Percentiles rank a stretch among this genome's conserved stretches.
These are phyloP conservation scores for Penicillium paxilli DNA, from an alignment of 495 filamentous ascomycete genomes.

Conservation along the genomic window DNA sequence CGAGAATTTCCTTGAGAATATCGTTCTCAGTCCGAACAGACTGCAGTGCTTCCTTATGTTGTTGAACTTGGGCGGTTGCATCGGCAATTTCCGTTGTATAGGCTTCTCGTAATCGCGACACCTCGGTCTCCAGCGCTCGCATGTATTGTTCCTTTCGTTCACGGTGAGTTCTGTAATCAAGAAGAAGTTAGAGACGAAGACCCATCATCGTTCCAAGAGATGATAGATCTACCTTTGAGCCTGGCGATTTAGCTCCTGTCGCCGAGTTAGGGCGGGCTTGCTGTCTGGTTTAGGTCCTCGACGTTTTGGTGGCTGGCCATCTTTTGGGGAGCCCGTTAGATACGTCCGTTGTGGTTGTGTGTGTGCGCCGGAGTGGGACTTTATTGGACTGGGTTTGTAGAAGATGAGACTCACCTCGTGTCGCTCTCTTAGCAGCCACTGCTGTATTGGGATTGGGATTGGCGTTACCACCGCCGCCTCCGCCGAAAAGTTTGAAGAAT, in stretches of 20 bases:
- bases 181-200: too few relatives aligned
- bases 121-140: conserved; percentile 87
- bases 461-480: conserved; percentile 9
- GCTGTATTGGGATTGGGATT: not conserved
- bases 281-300: conserved; percentile 95
- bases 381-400: not conserved
- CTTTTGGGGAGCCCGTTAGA: conserved; percentile 39
- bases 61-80: conserved; percentile 35
- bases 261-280: conserved; percentile 88
- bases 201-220: too few relatives aligned
- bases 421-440: conserved; percentile 30
- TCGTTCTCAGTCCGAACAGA: conserved; percentile 62
- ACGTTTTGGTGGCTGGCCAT: conserved; percentile 84
- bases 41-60: conserved; percentile 45
- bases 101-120: conserved; percentile 63
- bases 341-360: too few relatives aligned
- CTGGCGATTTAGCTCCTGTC: conserved; percentile 93
- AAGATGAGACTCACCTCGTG: conserved; percentile 29
- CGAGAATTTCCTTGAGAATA: conserved; percentile 71
- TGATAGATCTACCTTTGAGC: conserved; percentile 72
- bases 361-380: not conserved
- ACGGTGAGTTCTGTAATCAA: conserved; percentile 86
- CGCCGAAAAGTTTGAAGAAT: conserved; percentile 39
- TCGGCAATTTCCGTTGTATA: conserved; percentile 44
- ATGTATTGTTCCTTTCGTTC: conserved; percentile 97